Base-by-base conservation (phyloP, 164 flowering plant genomes). In the Dillenia turbinata region DNA sequence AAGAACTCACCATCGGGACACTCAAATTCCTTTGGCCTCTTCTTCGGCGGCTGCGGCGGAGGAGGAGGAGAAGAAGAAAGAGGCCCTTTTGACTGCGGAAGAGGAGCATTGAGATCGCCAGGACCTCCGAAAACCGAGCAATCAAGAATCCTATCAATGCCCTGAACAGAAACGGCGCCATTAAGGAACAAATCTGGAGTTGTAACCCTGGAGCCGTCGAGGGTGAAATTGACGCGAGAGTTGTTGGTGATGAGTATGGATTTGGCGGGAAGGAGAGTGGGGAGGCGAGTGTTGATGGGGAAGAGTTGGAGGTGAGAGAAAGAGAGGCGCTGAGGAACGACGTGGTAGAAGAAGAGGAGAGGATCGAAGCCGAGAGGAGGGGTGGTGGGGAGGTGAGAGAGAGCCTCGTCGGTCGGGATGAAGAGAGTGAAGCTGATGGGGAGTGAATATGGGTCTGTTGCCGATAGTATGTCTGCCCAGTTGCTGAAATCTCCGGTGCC, bases 341-440 rank as follows among this genome's bases (percentile, higher is more conserved):
- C 45, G 64, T 76, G 77, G 70, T 73, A 76, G 12, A 40, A 59
- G 47, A 76, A 16, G 50, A 26, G 51, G 3, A 49, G 15, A 12
- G 62, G 73, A 47, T 71, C 49, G 44, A 57, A 52, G 45, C 11
- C 0, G 60, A 44, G 14, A 5, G 9, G 1, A 17, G 15, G 16
- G 9, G 61, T 19, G 63, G 49, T 16, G 44, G 17, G 46, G 51
- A 14, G 53, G n/a, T 8, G 61, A 8, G 48, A 22, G 22, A 64
- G 49, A 7, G 68, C 65, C 43, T 63, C 61, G 57, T 77, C 69
- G 63, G 53, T 24, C 0, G 89, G 89, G 73, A 84, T 52, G 76
- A 83, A 81, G 68, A 83, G 22, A 12, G 90, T 83, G 55, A 78
- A 74, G 6, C 73, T 71, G 64, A 78, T 2, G 0, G 83, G 85